phyloP scores from a whole-genome alignment of 2,329 filamentous ascomycete genomes.

The Penicillium sp. region DNA sequence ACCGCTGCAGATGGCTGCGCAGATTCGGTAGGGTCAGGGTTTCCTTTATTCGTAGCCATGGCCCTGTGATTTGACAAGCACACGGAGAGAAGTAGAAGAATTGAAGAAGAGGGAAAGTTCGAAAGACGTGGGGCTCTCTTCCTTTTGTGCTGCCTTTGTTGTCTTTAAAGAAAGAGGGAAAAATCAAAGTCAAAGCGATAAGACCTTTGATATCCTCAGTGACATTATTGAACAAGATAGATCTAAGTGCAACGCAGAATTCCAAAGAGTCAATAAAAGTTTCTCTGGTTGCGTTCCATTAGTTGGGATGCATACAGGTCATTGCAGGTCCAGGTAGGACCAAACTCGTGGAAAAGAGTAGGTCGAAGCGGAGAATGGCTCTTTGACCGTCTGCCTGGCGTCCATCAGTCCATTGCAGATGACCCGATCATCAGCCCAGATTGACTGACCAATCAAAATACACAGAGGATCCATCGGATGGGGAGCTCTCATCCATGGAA shows the following conservation, averaged over 20 bases:
- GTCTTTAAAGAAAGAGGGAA: slow-evolving; percentile 1
- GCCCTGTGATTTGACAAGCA: neutral
- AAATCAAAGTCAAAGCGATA: slow-evolving; percentile 9
- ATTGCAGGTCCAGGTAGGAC: slow-evolving; percentile 15
- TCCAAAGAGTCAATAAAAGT: slow-evolving; percentile 7
- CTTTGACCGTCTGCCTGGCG: slow-evolving; percentile 10
- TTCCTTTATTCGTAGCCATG: slow-evolving; percentile 22
- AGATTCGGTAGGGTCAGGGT: slow-evolving; percentile 13
- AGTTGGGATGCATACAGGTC: slow-evolving; percentile 16
- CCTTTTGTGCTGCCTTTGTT: slow-evolving; percentile 3
- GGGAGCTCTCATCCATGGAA: slow-evolving; percentile 15
- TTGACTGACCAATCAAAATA: slow-evolving; percentile 17
- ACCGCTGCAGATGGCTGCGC: slow-evolving; percentile 6
- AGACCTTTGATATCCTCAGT: neutral
- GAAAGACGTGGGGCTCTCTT: neutral
- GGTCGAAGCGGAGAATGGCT: slow-evolving; percentile 1
- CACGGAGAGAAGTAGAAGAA: neutral
- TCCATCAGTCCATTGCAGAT: slow-evolving; percentile 13
- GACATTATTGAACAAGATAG: slow-evolving; percentile 14
- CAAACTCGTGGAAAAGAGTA: slow-evolving; percentile 14
- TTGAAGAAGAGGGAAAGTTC: neutral
- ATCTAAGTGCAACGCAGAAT: slow-evolving; percentile 6
- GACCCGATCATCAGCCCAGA: slow-evolving; percentile 17
- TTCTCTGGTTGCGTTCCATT: slow-evolving; percentile 20
- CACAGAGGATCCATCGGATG: slow-evolving; percentile 13